phyloP scores from a whole-genome alignment of 2,329 filamentous ascomycete species.

The Thermoascus crustaceus region DNA sequence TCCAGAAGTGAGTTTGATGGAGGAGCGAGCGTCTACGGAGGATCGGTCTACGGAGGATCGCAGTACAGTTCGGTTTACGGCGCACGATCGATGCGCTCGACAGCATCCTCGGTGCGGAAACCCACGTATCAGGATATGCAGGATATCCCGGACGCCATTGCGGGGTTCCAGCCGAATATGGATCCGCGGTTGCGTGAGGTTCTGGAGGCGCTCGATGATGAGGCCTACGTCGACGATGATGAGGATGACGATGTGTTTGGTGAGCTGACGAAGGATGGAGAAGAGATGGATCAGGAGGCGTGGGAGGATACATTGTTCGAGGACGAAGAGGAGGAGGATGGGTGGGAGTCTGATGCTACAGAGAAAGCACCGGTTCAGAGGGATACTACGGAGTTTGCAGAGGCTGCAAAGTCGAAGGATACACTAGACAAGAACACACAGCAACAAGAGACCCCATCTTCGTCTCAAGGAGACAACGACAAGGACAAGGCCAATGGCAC shows the following conservation, averaged over 20 bases:
- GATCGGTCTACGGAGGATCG: no score
- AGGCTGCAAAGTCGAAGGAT: slow-evolving; percentile 28
- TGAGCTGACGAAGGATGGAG: slow-evolving; percentile 55
- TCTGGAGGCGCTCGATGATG: slow-evolving; percentile 87
- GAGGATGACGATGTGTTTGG: slow-evolving; percentile 76
- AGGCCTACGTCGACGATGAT: slow-evolving; percentile 80
- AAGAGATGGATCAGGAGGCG: slow-evolving; percentile 68
- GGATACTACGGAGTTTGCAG: slow-evolving; percentile 15
- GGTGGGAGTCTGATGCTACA: slow-evolving; percentile 93
- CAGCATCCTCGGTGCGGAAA: slow-evolving; percentile 62
- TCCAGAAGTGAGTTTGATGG: slow-evolving; percentile 17
- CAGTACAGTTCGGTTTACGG: slow-evolving; percentile 31
- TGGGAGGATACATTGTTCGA: slow-evolving; percentile 59
- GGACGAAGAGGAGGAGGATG: slow-evolving; percentile 58
- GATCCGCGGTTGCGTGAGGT: slow-evolving; percentile 86
- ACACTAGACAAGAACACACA: no score
- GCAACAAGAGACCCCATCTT: no score
- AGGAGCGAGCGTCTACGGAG: slow-evolving; percentile 29
- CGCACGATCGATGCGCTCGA: slow-evolving; percentile 32
- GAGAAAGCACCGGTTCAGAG: slow-evolving; percentile 57
- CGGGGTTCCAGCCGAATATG: slow-evolving; percentile 96
- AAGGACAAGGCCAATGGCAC: slow-evolving; percentile 37
- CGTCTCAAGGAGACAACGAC: slow-evolving; percentile 22
- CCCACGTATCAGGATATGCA: slow-evolving; percentile 87
- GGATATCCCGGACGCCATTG: slow-evolving; percentile 80